These are phyloP conservation scores for Cercospora sp. DNA, from an alignment of 2,329 filamentous ascomycete genomes.

Conservation along the genomic window DNA sequence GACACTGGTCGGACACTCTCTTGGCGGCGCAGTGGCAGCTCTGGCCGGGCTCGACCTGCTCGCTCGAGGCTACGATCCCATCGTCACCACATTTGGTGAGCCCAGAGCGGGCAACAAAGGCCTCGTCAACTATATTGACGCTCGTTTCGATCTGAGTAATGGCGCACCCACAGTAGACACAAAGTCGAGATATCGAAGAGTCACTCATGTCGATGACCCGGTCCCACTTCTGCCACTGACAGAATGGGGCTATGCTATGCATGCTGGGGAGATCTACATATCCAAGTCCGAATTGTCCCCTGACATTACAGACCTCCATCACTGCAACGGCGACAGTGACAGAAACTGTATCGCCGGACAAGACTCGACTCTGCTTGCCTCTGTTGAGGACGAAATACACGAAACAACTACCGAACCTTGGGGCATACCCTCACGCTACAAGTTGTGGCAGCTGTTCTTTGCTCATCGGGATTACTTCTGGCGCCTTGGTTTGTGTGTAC, in stretches of 20 bases:
- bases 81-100: constrained; percentile 90
- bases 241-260: constrained; percentile 85
- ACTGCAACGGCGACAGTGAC: constrained; percentile 74
- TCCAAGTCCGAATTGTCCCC: constrained; percentile 69
- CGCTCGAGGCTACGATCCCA: constrained; percentile 71
- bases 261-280: constrained; percentile 87
- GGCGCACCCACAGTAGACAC: constrained; percentile 23
- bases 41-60: constrained; percentile 82
- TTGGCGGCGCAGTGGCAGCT: constrained; percentile 88
- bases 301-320: constrained; percentile 63
- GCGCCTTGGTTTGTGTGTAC: constrained; percentile 85
- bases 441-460: constrained; percentile 90
- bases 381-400: constrained; percentile 34
- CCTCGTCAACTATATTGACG: constrained; percentile 56
- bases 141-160: constrained; percentile 44
- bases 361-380: constrained; percentile 40
- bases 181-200: constrained; percentile 62
- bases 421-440: constrained; percentile 58
- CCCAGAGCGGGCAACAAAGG: constrained; percentile 63
- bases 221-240: constrained; percentile 81
- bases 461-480: constrained; percentile 97
- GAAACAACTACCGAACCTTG: constrained; percentile 37
- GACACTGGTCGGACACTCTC: constrained; percentile 82
- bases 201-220: constrained; percentile 85
- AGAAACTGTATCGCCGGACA: constrained; percentile 67